Conservation (phyloP, 192 early-diverging fungal genomes). For the Irineochytrium annulatum region DNA sequence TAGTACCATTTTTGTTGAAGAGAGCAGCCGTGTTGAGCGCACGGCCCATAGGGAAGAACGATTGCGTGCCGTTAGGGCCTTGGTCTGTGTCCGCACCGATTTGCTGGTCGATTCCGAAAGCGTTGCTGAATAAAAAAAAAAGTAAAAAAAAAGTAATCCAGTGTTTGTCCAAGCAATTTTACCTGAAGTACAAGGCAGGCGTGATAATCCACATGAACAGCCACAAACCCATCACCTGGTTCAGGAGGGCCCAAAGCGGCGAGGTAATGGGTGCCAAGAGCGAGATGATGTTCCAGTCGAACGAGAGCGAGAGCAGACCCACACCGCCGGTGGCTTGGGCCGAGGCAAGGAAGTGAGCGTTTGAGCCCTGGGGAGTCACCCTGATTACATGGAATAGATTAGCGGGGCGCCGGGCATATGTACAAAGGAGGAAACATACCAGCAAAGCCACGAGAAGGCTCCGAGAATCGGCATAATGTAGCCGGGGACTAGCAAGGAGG, state of each 20-base stretch:
- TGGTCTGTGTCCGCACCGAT: conserved; percentile 4
- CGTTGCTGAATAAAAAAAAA: neutral
- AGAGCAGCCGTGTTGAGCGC: conserved; percentile 10
- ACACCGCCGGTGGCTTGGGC: too few species aligned
- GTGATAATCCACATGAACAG: conserved; percentile 16
- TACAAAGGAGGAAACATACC: too few species aligned
- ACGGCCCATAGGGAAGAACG: neutral
- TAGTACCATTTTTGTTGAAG: conserved; percentile 6
- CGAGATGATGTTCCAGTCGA: conserved; percentile 21
- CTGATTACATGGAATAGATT: too few species aligned
- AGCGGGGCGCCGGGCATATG: too few species aligned
- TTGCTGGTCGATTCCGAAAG: conserved; percentile 6
- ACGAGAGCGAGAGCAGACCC: conserved; percentile 16
- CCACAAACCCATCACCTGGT: conserved; percentile 7
- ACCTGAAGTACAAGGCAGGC: conserved; percentile 11
- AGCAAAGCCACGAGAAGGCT: conserved; percentile 6
- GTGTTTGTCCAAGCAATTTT: too few species aligned
- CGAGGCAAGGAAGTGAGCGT: too few species aligned
- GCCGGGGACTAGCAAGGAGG: conserved; percentile 1
- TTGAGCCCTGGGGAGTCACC: too few species aligned
- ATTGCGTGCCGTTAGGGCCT: conserved; percentile 17
- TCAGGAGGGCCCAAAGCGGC: conserved; percentile 15
- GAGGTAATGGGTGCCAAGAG: conserved; percentile 1
- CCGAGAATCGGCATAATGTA: neutral
- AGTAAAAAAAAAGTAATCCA: too few species aligned